Evolutionary conservation across 1,139 yeast species (phyloP).

Genomic region (Insectozyma bohioensis): DNA sequence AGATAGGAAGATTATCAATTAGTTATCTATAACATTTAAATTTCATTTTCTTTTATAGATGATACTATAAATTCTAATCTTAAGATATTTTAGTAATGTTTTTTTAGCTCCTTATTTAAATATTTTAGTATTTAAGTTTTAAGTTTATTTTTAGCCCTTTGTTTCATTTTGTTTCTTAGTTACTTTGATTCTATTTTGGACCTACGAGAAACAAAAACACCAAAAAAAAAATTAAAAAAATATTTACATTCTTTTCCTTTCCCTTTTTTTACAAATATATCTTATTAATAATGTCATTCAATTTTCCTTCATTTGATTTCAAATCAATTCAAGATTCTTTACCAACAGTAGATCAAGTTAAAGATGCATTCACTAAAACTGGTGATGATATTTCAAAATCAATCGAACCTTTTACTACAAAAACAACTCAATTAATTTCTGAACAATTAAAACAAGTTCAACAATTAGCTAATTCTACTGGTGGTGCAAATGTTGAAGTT

Average conservation of each 20-base stretch:
- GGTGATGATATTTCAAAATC: constrained; percentile 42
- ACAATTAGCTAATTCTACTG: constrained; percentile 32
- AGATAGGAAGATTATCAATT: too few relatives aligned
- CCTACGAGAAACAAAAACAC: constrained; percentile 1
- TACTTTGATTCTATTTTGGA: too few relatives aligned
- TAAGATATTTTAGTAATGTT: too few relatives aligned
- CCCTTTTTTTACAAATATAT: neutral
- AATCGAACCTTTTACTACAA: constrained; percentile 44
- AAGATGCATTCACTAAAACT: constrained; percentile 38
- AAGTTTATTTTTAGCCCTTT: too few relatives aligned
- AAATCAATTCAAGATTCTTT: constrained; percentile 49
- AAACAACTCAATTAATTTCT: constrained; percentile 38
- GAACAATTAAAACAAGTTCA: constrained; percentile 46
- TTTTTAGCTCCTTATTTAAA: too few relatives aligned
- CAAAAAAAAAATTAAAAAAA: neutral
- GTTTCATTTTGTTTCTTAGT: too few relatives aligned
- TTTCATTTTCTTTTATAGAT: too few relatives aligned
- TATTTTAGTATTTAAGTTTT: too few relatives aligned
- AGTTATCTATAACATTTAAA: too few relatives aligned
- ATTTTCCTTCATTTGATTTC: constrained; percentile 47
- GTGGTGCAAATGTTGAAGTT: constrained; percentile 33
- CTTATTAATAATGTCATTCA: constrained; percentile 46
- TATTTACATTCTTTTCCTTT: neutral
- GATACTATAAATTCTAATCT: too few relatives aligned
- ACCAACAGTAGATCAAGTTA: constrained; percentile 39